Base-by-base conservation (phyloP, 768 basidiomycete genomes). In the Pisolithus microcarpus region DNA sequence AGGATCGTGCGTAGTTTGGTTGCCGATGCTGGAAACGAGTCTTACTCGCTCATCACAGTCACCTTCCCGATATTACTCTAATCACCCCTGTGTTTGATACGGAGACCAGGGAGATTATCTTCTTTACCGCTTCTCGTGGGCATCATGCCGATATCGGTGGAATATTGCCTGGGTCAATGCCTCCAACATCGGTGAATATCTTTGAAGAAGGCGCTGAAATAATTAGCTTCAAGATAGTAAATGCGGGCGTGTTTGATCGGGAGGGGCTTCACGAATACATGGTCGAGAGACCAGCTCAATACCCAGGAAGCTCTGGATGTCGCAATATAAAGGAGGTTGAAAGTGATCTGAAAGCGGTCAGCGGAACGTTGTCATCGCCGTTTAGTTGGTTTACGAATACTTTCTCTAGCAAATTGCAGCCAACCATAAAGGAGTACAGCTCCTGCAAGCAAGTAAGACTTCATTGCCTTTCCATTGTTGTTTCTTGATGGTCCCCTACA, bases 141-240 rank as follows among this genome's bases (percentile, higher is more conserved):
- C 93, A 97, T 64, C 93, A 96, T 67, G 91, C 91, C 4, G 92
- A 95, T 69, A 88, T 93, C 54, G 91, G 92, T 1, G 92, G 92
- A 0, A 93, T 95, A 55, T 74, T 91, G 2, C 91, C 93, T 6
- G 91, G 90, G 1, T 92, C 88, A 36, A 98, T 97, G 94, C 94
- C 94, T 0, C 93, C 95, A 0, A 92, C 90, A 2, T 87, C 86
- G 10, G 85, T 86, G 56, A 91, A 80, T 54, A 85, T 96, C 40
- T 94, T 89, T 60, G 88, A 98, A 65, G 94, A 98, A 65, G 94
- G 94, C 18, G 95, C 94, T 0, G 80, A 92, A 60, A 85, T 97
- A 46, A 79, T 84, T 58, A 86, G 85, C 64, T 90, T 96, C 77
- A 96, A 94, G 69, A 82, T 98, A 53, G 94, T 98, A 7, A 74